phyloP scores from a whole-genome alignment of 768 basidiomycete species.

The Tylopilus intermedius region DNA sequence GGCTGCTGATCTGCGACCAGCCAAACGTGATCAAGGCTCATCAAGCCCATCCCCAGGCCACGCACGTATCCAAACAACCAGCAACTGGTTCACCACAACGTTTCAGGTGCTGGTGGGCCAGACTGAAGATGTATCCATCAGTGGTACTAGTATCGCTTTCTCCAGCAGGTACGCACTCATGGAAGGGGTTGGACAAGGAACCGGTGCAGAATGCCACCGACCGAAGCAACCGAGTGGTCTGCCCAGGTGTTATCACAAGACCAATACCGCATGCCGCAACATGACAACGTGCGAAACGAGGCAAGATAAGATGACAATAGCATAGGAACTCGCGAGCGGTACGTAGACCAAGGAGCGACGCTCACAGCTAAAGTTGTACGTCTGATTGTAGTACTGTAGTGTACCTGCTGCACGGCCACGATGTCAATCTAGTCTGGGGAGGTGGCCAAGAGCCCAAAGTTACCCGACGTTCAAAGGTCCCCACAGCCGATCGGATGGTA shows the following conservation, averaged over 20 bases:
- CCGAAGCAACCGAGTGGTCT: constrained; percentile 61
- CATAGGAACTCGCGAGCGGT: no score
- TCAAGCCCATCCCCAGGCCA: constrained; percentile 61
- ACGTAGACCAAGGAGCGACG: background rate
- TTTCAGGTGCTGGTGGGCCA: constrained; percentile 29
- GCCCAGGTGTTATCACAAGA: constrained; percentile 36
- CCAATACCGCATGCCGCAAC: constrained; percentile 43
- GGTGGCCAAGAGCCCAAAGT: no score
- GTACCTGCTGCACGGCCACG: constrained; percentile 62
- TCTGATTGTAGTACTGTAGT: constrained; percentile 49
- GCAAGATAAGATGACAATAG: no score
- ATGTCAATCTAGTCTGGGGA: constrained; percentile 49
- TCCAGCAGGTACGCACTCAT: constrained; percentile 43
- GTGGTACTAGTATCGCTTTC: no score
- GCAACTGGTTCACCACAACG: constrained; percentile 61
- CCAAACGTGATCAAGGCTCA: constrained; percentile 56
- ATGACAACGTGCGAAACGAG: no score
- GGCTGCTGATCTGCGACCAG: constrained; percentile 64
- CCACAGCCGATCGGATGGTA: no score
- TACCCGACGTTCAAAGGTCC: no score
- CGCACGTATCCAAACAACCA: constrained; percentile 49
- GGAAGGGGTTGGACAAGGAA: constrained; percentile 61
- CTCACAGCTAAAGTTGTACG: constrained; percentile 47
- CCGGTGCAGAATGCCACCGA: constrained; percentile 54
- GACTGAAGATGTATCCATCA: no score